Percentiles rank a stretch among this genome's conserved stretches.
These are phyloP conservation scores for Cucumis hystrix DNA, from an alignment of 306 rosid species.

Conservation along the genomic window DNA sequence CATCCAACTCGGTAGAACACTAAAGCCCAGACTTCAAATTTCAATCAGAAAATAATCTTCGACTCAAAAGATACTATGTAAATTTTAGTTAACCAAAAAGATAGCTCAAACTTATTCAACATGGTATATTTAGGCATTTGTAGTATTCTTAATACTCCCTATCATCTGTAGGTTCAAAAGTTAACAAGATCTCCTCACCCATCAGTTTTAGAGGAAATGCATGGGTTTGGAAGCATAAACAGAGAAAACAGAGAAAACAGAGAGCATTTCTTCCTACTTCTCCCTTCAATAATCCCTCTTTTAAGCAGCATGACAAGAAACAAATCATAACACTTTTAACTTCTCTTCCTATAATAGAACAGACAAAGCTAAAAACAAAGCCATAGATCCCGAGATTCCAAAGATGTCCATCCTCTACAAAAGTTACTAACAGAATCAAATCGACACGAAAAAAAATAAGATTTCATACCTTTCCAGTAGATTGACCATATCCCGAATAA, in stretches of 20 bases:
- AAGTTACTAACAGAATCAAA: not conserved
- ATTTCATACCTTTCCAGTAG: conserved; percentile 76
- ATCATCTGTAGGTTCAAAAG: not conserved
- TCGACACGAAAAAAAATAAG: not conserved
- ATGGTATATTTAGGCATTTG: not conserved
- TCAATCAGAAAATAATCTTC: not conserved
- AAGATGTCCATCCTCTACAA: not conserved
- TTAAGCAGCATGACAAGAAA: not conserved
- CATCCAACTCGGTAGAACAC: not conserved
- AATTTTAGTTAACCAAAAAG: not conserved
- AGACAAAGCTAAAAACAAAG: not conserved
- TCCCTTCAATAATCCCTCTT: not conserved
- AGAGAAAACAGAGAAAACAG: not conserved
- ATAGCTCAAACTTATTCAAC: not conserved
- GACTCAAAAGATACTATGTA: not conserved
- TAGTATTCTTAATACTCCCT: not conserved
- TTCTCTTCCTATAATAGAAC: not conserved
- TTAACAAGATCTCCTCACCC: not conserved
- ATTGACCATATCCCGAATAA: conserved; percentile 83
- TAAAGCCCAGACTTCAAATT: not conserved
- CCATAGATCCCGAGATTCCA: not conserved
- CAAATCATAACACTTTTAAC: not conserved
- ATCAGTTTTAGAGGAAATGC: not conserved
- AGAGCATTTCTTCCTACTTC: not conserved
- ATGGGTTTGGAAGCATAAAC: not conserved